Percentiles rank a stretch among this genome's conserved stretches.
These are phyloP conservation scores for Schizothecium vesticola DNA, from an alignment of 495 filamentous ascomycete genomes.

Conservation along the genomic window DNA sequence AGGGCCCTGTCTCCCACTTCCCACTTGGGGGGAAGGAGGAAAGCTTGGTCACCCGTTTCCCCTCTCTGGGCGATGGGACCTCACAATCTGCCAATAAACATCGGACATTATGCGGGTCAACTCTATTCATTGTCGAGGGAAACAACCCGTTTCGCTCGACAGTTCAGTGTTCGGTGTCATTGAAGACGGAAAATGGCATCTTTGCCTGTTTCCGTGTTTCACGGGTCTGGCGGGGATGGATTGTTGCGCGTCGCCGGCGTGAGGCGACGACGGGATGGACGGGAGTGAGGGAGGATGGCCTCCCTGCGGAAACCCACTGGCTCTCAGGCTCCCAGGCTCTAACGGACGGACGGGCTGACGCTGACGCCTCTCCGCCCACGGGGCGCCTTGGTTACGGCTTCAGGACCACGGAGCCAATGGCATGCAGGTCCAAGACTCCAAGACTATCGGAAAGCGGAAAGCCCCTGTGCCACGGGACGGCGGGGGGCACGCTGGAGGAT, in stretches of 20 bases:
- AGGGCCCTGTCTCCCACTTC: constrained; percentile 13
- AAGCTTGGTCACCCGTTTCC: constrained; percentile 5
- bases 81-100: constrained; percentile 14
- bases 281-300: background rate
- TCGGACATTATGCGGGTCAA: constrained; percentile 6
- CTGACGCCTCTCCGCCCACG: background rate
- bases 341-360: background rate
- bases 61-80: constrained; percentile 14
- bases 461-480: background rate
- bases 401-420: constrained; percentile 10
- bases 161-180: background rate
- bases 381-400: background rate
- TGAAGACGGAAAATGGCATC: background rate
- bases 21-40: background rate
- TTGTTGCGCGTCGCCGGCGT: background rate
- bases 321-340: background rate
- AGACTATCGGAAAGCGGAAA: background rate
- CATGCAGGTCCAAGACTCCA: background rate
- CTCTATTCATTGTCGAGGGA: constrained; percentile 7
- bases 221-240: background rate
- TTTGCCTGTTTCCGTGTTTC: background rate
- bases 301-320: background rate
- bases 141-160: background rate
- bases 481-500: background rate
- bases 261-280: background rate